Evolutionary conservation across 331 rosid genomes (phyloP).

Genomic region (Spiraea crenata): DNA sequence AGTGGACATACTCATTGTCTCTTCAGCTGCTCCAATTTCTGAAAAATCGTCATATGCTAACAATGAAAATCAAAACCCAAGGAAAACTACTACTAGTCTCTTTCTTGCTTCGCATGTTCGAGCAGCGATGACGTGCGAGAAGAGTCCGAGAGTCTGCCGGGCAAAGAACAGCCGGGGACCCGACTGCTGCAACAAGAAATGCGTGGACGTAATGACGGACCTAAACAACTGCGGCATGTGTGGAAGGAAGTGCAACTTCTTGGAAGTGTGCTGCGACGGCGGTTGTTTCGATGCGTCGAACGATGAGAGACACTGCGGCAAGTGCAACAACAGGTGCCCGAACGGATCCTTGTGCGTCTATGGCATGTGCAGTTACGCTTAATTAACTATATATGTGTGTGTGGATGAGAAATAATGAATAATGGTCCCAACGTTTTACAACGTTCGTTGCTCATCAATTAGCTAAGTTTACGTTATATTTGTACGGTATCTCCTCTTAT

Average conservation of each 20-base stretch:
- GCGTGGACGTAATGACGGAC: constrained; percentile 48
- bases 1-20: too few species aligned
- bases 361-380: constrained; percentile 67
- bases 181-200: constrained; percentile 53
- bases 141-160: constrained; percentile 45
- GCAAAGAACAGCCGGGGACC: constrained; percentile 41
- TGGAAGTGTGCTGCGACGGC: constrained; percentile 54
- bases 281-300: constrained; percentile 47
- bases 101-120: too few species aligned
- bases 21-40: too few species aligned
- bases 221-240: constrained; percentile 57
- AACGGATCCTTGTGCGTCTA: constrained; percentile 39
- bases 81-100: too few species aligned
- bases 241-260: constrained; percentile 53
- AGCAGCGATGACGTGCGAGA: constrained; percentile 35
- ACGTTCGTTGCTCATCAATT: too few species aligned
- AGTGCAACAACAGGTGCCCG: constrained; percentile 44
- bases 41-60: too few species aligned
- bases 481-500: too few species aligned
- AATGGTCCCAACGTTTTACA: too few species aligned
- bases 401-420: too few species aligned
- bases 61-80: too few species aligned
- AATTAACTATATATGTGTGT: neutral
- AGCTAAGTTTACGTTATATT: too few species aligned
- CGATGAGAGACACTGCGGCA: constrained; percentile 48